Conservation (phyloP, 2,329 filamentous ascomycete species). For the Diplodia corticola region DNA sequence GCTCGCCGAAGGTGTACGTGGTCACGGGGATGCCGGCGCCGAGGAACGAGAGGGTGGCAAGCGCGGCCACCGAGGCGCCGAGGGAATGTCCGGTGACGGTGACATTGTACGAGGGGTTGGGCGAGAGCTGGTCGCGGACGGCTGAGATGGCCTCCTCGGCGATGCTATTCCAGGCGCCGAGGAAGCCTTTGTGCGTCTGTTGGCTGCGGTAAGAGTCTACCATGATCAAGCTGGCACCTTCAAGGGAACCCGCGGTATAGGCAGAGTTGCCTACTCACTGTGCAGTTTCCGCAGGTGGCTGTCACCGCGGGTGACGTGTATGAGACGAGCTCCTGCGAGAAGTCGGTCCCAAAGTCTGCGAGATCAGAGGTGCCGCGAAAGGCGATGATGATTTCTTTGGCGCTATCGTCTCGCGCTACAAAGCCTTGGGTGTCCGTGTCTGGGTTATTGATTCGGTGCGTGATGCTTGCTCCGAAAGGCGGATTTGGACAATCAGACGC, state of each 20-base stretch:
- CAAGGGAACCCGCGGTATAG: too few species aligned
- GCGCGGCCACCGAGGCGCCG: slow-evolving; percentile 8
- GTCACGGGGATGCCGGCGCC: slow-evolving; percentile 5
- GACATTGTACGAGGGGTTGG: background rate
- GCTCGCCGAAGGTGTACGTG: slow-evolving; percentile 14
- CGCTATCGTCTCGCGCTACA: background rate
- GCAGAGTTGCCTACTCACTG: background rate
- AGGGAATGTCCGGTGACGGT: slow-evolving; percentile 18
- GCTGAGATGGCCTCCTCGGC: background rate
- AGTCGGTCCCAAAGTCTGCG: slow-evolving; percentile 13
- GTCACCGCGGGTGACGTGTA: background rate
- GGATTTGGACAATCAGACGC: slow-evolving; percentile 12
- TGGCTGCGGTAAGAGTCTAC: background rate
- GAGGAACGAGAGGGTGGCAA: slow-evolving; percentile 6
- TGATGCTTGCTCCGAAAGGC: slow-evolving; percentile 5
- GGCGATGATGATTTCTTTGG: slow-evolving; percentile 3
- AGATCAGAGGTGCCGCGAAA: slow-evolving; percentile 16
- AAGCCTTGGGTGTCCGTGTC: slow-evolving; percentile 15
- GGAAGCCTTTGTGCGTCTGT: slow-evolving; percentile 19
- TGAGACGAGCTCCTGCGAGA: slow-evolving; percentile 1
- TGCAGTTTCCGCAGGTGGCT: background rate
- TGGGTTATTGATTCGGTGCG: slow-evolving; percentile 1
- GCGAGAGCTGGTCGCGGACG: background rate
- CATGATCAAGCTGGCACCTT: too few species aligned
- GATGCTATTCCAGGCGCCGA: slow-evolving; percentile 6